These are phyloP conservation scores for Microbotryum saponariae DNA, from an alignment of 1,284 basidiomycete genomes.

Conservation along the genomic window DNA sequence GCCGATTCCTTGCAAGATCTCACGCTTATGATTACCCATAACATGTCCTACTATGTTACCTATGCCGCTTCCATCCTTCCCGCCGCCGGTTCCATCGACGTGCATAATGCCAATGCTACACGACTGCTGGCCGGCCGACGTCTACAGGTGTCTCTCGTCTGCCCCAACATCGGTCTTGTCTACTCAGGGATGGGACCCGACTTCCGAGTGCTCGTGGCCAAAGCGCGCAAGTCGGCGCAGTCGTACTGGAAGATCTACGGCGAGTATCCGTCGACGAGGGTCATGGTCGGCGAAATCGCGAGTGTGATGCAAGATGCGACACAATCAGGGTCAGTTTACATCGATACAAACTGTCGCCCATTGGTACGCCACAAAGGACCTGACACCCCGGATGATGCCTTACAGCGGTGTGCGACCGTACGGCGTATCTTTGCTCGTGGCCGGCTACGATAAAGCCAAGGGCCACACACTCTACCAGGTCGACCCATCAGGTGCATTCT, in stretches of 20 bases:
- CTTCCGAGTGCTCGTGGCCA: conserved; percentile 85
- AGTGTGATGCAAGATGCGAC: conserved; percentile 99
- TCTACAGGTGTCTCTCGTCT: conserved; percentile 65
- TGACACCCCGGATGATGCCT: neutral
- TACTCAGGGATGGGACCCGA: conserved; percentile 99
- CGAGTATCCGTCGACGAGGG: conserved; percentile 96
- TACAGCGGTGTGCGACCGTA: conserved; percentile 94
- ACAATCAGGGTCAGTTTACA: conserved; percentile 74
- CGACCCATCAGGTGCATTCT: conserved; percentile 96
- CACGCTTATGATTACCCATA: too few species aligned
- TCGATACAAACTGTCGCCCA: too few species aligned
- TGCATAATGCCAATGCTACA: neutral
- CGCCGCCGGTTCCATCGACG: too few species aligned
- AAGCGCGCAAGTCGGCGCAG: conserved; percentile 94
- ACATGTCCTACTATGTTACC: too few species aligned
- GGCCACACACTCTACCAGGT: conserved; percentile 96
- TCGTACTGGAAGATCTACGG: conserved; percentile 99
- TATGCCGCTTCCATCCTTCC: too few species aligned
- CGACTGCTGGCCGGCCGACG: too few species aligned
- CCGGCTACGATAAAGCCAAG: conserved; percentile 86
- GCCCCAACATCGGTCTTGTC: conserved; percentile 98
- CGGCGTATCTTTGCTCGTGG: conserved; percentile 91
- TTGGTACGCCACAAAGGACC: neutral
- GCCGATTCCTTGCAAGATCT: too few species aligned
- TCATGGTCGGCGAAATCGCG: conserved; percentile 93